These are phyloP conservation scores for Suhomyces taliae DNA, from an alignment of 1,139 yeast species.

Conservation along the genomic window DNA sequence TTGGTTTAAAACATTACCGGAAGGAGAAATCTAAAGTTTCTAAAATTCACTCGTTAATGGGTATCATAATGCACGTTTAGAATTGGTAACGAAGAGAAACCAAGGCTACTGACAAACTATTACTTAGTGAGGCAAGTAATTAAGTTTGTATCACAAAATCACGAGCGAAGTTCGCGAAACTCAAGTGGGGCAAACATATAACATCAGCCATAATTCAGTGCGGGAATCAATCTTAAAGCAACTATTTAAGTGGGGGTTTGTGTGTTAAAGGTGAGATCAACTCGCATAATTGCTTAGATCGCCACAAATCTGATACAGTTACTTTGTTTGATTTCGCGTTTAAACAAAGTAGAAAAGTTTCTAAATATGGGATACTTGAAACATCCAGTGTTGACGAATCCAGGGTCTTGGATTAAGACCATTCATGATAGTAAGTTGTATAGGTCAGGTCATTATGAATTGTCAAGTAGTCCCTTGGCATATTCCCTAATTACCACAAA, in stretches of 20 bases:
- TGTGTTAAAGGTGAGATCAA: no score
- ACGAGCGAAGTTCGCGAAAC: neutral
- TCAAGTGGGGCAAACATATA: neutral
- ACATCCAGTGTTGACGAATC: constrained; percentile 29
- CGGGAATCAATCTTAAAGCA: neutral
- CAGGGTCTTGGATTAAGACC: constrained; percentile 23
- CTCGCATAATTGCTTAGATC: neutral
- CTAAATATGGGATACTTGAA: constrained; percentile 11
- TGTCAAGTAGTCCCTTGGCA: constrained; percentile 29
- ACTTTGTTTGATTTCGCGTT: neutral
- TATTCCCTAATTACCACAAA: constrained; percentile 19
- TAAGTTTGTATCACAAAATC: neutral
- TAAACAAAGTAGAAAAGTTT: neutral
- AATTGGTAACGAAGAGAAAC: constrained; percentile 1
- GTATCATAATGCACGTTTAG: neutral
- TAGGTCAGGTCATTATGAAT: constrained; percentile 2
- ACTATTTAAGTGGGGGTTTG: no score
- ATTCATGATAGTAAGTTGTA: constrained; percentile 8
- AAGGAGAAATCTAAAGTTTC: neutral
- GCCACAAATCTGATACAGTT: neutral
- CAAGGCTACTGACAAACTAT: neutral
- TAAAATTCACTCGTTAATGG: neutral
- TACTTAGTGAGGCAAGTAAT: constrained; percentile 1
- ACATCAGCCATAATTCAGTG: neutral
- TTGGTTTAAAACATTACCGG: neutral